Base-by-base conservation (phyloP, 75 land plant genomes). In the Larix kaempferi region DNA sequence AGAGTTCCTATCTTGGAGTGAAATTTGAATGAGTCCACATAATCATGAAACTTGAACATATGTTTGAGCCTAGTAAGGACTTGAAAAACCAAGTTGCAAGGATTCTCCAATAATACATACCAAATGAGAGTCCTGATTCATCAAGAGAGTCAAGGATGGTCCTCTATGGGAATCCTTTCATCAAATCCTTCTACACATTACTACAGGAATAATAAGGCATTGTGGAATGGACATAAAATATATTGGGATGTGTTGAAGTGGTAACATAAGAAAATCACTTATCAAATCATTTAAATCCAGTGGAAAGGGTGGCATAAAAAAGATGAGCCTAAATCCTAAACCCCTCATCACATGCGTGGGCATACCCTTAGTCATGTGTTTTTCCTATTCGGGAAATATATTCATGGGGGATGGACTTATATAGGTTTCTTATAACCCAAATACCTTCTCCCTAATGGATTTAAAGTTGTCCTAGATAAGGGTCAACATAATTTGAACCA, bases 261-360 rank as follows among this genome's bases (percentile, higher is more conserved):
- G 99, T 98, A 6, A 93, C 95, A 66, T 98, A 91, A 6, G 99
- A 95, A 79, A 98, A 98, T 98, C 99, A 98, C 76, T 86, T 88
- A 82, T 98, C 98, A 74, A 88, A 87, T 5, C 93, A 81, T 29
- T 93, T 92, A 80, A 89, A 98, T 82, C 95, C 96, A 81, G 85
- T 74, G 23, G 96, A 98, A 49, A 98, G 80, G 60, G 86, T 85
- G 23, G 90, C 78, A 78, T 85, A 98, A 13, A 91, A 83, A 59
- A 98, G 95, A 5, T 94, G 67, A 6, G 66, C 54, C 27, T 81
- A 86, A 19, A 98, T 92, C 73, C 88, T 81, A 84, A 97, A 97
- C 93, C 98, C 82, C 92, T 87, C 99, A 97, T 97, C 23, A 95
- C 95, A 64, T 84, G 88, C 41, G 76, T 78, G 27, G 89, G 56